phyloP scores from a whole-genome alignment of 345 rosid genomes.

The Eucalyptus cloeziana region DNA sequence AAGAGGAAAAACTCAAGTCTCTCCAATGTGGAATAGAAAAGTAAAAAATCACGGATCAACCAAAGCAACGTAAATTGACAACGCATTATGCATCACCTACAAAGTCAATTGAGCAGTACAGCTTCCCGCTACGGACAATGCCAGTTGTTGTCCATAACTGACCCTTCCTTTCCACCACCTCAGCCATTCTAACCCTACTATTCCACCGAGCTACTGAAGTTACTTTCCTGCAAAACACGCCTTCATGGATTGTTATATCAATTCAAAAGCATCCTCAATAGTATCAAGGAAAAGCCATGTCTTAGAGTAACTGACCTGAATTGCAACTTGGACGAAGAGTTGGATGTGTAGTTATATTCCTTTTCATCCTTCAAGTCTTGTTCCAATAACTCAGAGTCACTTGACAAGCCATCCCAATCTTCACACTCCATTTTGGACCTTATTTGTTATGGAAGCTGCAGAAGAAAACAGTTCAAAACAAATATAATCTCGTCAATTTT shows the following conservation, averaged over 20 bases:
- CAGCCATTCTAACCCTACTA: slow-evolving; percentile 39
- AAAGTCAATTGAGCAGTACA: slow-evolving; percentile 56
- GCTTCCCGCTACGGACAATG: slow-evolving; percentile 37
- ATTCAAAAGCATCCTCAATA: background rate
- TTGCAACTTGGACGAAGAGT: slow-evolving; percentile 14
- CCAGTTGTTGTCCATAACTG: slow-evolving; percentile 81
- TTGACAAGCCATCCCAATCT: slow-evolving; percentile 11
- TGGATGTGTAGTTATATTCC: background rate
- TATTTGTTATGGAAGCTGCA: background rate
- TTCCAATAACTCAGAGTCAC: background rate
- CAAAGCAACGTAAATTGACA: background rate
- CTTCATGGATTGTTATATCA: background rate
- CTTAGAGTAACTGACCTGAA: slow-evolving; percentile 5
- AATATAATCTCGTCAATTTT: background rate
- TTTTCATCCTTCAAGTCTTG: slow-evolving; percentile 9
- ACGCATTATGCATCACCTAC: slow-evolving; percentile 19
- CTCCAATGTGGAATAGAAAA: background rate
- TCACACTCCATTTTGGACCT: background rate
- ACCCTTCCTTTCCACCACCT: slow-evolving; percentile 63
- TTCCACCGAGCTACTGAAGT: slow-evolving; percentile 67
- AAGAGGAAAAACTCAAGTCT: background rate
- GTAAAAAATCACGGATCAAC: background rate
- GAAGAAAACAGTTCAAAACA: background rate
- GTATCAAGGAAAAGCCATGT: background rate
- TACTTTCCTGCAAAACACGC: slow-evolving; percentile 19